Percentiles rank a stretch among this genome's conserved stretches.
Evolutionary conservation across 306 rosid species (phyloP).

Genomic region (Cucumis hystrix): DNA sequence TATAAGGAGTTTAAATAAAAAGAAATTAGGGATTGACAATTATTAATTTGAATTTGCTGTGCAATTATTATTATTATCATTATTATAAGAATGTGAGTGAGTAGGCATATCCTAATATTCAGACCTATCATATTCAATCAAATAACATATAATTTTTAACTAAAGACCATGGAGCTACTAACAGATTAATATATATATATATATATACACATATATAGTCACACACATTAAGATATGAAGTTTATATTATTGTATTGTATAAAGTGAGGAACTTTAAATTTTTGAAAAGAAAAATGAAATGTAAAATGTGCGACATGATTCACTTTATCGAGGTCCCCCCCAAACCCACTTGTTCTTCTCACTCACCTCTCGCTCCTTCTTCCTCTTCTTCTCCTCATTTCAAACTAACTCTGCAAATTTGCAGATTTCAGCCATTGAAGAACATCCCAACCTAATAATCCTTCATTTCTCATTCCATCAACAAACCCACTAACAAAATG

Average conservation of each 20-base stretch:
- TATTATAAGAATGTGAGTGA: neutral
- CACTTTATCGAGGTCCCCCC: slow-evolving; percentile 7
- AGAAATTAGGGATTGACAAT: no score
- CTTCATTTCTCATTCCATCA: neutral
- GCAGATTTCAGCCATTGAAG: neutral
- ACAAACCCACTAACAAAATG: neutral
- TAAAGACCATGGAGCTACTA: neutral
- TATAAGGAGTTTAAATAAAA: no score
- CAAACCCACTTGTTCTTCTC: slow-evolving; percentile 4
- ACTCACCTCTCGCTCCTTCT: neutral
- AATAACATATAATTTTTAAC: neutral
- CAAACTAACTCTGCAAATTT: neutral
- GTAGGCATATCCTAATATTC: neutral
- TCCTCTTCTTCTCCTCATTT: neutral
- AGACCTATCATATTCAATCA: neutral
- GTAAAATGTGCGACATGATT: neutral
- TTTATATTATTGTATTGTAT: neutral
- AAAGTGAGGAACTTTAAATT: neutral
- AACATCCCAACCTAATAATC: neutral
- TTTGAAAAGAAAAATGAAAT: neutral
- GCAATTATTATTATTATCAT: neutral
- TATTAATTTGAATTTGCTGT: neutral
- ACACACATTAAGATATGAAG: neutral
- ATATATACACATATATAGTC: neutral
- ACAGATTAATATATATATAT: neutral